Conservation (phyloP, 768 basidiomycete genomes). For the Suillus occidentalis region DNA sequence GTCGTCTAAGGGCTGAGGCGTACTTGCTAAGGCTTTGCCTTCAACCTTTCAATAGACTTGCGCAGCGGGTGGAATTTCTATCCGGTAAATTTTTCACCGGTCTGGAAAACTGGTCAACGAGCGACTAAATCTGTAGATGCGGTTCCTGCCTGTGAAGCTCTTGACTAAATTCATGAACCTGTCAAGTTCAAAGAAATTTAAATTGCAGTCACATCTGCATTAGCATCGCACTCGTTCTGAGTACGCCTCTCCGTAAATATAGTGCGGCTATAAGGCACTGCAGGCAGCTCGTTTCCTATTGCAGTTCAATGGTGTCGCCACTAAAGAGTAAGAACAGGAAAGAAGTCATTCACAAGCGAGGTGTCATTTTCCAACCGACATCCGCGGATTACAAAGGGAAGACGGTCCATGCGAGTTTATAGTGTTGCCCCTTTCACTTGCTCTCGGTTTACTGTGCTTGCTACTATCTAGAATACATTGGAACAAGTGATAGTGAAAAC, state of each 20-base stretch:
- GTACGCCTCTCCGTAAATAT: background rate
- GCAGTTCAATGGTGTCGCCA: background rate
- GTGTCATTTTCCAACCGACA: background rate
- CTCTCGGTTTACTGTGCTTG: background rate
- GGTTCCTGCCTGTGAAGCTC: background rate
- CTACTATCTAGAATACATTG: conserved; percentile 1
- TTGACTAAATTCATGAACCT: background rate
- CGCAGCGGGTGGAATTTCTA: background rate
- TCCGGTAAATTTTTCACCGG: background rate
- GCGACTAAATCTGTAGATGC: background rate
- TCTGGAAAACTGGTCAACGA: background rate
- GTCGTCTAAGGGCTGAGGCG: background rate
- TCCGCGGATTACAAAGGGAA: background rate
- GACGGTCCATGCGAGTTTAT: background rate
- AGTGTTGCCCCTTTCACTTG: background rate
- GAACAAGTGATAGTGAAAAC: background rate
- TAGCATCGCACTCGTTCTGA: background rate
- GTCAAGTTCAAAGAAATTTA: background rate
- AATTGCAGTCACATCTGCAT: background rate
- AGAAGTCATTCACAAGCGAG: background rate
- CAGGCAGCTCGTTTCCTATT: background rate
- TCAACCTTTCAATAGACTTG: background rate
- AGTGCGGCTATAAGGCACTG: background rate
- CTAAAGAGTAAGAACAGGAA: background rate
- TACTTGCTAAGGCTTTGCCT: background rate